phyloP scores from a whole-genome alignment of 352 stramenopile genomes.

The Phytopythium montanum region DNA sequence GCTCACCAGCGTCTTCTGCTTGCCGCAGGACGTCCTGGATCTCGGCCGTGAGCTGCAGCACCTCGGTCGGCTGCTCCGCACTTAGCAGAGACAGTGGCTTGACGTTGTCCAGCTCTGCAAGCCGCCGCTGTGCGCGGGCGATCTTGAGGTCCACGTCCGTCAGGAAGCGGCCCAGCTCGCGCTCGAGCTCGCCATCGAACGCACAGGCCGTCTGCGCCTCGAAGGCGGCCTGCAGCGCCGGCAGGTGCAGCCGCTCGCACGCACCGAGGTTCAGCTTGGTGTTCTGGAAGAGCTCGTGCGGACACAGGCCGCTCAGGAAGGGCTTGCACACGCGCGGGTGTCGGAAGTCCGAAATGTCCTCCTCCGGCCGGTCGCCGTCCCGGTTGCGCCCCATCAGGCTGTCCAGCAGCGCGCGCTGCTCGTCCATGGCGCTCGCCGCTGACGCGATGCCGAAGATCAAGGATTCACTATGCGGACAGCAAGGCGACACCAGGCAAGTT shows the following conservation, averaged over 20 bases:
- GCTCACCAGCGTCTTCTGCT: conserved; percentile 44
- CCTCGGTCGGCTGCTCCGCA: conserved; percentile 55
- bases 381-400: conserved; percentile 91
- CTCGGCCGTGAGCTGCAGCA: conserved; percentile 67
- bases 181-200: conserved; percentile 71
- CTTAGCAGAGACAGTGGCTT: conserved; percentile 43
- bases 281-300: conserved; percentile 89
- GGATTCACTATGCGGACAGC: too few relatives aligned
- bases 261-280: conserved; percentile 84
- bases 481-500: not conserved
- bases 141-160: conserved; percentile 86
- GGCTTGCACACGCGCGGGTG: conserved; percentile 76
- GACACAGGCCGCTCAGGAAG: conserved; percentile 81
- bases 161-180: conserved; percentile 57
- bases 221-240: conserved; percentile 63
- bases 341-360: conserved; percentile 70
- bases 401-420: conserved; percentile 84
- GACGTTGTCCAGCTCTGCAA: conserved; percentile 56
- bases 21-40: conserved; percentile 61
- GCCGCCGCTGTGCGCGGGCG: conserved; percentile 51
- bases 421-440: conserved; percentile 46
- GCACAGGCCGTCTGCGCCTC: conserved; percentile 48
- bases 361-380: conserved; percentile 81
- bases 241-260: conserved; percentile 67
- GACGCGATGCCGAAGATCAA: too few relatives aligned